Percentiles rank a stretch among this genome's conserved stretches.
Evolutionary conservation across 2,329 filamentous ascomycete species (phyloP).

Genomic region (Capronia epimyces): DNA sequence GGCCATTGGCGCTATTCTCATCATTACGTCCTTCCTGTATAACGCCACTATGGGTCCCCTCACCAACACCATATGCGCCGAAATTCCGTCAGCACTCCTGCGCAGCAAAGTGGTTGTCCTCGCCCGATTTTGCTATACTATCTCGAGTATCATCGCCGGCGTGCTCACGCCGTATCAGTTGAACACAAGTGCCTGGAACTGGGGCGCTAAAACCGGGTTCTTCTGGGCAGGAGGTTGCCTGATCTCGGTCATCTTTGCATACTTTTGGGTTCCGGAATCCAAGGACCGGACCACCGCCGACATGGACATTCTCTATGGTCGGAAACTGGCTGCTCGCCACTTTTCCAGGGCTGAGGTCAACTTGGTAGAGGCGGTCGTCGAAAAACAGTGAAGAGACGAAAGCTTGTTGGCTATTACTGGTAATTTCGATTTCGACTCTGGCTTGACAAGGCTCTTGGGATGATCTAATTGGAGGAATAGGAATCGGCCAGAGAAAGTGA

Average conservation of each 20-base stretch:
- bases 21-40: conserved; percentile 35
- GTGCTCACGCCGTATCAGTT: conserved; percentile 28
- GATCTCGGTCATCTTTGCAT: conserved; percentile 34
- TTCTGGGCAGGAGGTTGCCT: conserved; percentile 35
- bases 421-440: too few relatives aligned
- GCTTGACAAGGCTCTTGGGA: too few relatives aligned
- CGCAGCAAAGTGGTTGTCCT: conserved; percentile 53
- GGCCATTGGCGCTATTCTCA: not conserved
- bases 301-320: too few relatives aligned
- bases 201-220: conserved; percentile 34
- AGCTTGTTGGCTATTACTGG: too few relatives aligned
- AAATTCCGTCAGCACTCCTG: conserved; percentile 50
- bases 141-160: conserved; percentile 42
- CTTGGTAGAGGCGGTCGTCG: too few relatives aligned
- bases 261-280: conserved; percentile 34
- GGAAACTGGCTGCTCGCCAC: too few relatives aligned
- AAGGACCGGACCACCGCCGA: too few relatives aligned
- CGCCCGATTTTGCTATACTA: conserved; percentile 48
- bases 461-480: too few relatives aligned
- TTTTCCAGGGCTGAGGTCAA: too few relatives aligned
- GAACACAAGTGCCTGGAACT: conserved; percentile 38
- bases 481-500: too few relatives aligned
- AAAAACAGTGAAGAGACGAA: too few relatives aligned
- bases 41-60: conserved; percentile 51
- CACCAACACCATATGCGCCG: conserved; percentile 49